These are phyloP conservation scores for Mycena venus DNA, from an alignment of 768 basidiomycete genomes.

Conservation along the genomic window DNA sequence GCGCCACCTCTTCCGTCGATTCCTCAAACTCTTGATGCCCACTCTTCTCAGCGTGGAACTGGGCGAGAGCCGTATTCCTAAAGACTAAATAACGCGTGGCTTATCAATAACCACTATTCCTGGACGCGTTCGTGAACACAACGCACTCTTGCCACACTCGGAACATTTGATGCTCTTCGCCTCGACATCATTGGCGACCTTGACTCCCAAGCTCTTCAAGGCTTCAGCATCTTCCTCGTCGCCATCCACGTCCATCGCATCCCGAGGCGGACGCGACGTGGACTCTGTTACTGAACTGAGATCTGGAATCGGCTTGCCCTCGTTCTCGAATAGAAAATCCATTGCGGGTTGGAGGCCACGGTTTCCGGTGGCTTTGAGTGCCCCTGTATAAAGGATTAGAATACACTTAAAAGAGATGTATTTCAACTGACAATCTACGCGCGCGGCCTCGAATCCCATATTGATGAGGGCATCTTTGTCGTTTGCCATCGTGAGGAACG, in stretches of 20 bases:
- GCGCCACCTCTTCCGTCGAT: constrained; percentile 84
- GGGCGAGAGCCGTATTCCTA: constrained; percentile 87
- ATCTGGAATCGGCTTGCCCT: constrained; percentile 81
- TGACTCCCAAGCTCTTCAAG: constrained; percentile 62
- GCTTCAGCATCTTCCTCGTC: constrained; percentile 84
- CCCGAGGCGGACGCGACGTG: constrained; percentile 36
- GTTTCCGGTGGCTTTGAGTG: constrained; percentile 84
- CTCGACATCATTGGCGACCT: constrained; percentile 59
- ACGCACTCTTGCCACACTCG: constrained; percentile 77
- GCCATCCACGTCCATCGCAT: constrained; percentile 69
- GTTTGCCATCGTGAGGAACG: constrained; percentile 59
- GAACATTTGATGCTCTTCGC: constrained; percentile 91
- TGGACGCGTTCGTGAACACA: not conserved
- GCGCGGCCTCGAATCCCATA: constrained; percentile 90
- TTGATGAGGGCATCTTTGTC: constrained; percentile 82
- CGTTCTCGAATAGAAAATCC: constrained; percentile 90
- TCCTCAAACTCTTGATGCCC: constrained; percentile 98
- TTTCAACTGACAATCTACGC: constrained; percentile 83
- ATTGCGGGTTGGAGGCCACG: constrained; percentile 92
- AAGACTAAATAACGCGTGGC: not conserved
- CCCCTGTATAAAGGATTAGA: constrained; percentile 69
- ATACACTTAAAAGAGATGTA: constrained; percentile 7
- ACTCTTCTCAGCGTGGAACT: constrained; percentile 94
- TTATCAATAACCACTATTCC: not conserved
- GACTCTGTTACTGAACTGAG: constrained; percentile 58